Conservation (phyloP, 2,329 filamentous ascomycete species). For the Penicillium vulpinum region DNA sequence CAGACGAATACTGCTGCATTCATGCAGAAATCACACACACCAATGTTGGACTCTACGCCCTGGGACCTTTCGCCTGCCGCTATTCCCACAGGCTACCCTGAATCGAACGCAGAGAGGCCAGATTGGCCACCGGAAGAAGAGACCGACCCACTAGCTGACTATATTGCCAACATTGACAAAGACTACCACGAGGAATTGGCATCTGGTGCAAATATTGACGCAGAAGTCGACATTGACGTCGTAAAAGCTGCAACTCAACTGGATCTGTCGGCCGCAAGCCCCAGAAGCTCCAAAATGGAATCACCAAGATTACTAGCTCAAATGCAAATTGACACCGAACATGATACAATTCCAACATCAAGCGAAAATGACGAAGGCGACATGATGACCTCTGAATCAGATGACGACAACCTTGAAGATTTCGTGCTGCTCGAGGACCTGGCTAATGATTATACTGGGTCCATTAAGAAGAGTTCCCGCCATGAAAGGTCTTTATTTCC, state of each 20-base stretch:
- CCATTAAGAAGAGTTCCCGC: conserved; percentile 51
- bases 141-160: conserved; percentile 41
- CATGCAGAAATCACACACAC: neutral
- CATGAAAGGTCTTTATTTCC: conserved; percentile 45
- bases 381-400: conserved; percentile 10
- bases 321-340: conserved; percentile 17
- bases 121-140: conserved; percentile 50
- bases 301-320: conserved; percentile 11
- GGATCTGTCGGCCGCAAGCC: neutral
- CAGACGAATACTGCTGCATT: neutral
- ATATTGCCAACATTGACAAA: conserved; percentile 42
- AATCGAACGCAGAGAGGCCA: conserved; percentile 6
- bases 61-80: neutral
- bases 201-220: neutral
- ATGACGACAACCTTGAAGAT: conserved; percentile 30
- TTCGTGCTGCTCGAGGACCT: conserved; percentile 50
- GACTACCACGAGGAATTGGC: conserved; percentile 24
- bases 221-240: conserved; percentile 10
- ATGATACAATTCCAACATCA: conserved; percentile 3
- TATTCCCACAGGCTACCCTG: neutral
- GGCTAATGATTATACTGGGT: conserved; percentile 34
- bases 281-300: neutral
- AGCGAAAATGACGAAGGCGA: conserved; percentile 18
- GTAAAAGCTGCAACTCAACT: conserved; percentile 1
- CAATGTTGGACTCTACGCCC: neutral